phyloP scores from a whole-genome alignment of 768 basidiomycete species.

The Pisolithus albus region DNA sequence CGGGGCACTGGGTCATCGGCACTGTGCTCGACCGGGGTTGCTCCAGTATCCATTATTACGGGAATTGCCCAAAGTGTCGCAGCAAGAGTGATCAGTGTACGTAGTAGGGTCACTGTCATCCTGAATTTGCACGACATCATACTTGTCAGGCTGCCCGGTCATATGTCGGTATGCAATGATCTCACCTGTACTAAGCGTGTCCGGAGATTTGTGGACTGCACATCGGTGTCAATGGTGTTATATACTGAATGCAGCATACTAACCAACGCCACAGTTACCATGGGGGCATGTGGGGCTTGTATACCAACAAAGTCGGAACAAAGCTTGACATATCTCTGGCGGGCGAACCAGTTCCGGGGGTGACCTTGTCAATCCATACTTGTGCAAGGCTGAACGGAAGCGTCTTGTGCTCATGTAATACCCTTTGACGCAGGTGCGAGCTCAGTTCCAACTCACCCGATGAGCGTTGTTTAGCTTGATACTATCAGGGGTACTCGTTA shows the following conservation, averaged over 20 bases:
- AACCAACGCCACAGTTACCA: too few relatives aligned
- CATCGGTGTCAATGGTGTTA: too few relatives aligned
- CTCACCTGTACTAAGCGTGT: neutral
- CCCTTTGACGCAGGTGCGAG: too few relatives aligned
- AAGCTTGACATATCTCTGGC: too few relatives aligned
- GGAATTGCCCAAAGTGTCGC: neutral
- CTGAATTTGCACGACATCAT: neutral
- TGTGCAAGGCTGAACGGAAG: too few relatives aligned
- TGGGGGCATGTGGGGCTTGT: too few relatives aligned
- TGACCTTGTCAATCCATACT: too few relatives aligned
- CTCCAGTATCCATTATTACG: neutral
- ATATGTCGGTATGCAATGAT: neutral
- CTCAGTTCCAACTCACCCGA: too few relatives aligned
- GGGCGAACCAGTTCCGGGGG: too few relatives aligned
- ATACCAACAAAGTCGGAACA: too few relatives aligned
- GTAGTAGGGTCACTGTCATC: neutral
- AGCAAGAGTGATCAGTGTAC: neutral
- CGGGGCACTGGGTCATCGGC: neutral
- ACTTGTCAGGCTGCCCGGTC: neutral
- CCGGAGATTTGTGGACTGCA: neutral
- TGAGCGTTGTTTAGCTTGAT: conserved; percentile 3
- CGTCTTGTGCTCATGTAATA: too few relatives aligned
- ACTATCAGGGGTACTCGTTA: neutral
- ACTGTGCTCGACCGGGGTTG: neutral
- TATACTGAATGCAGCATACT: too few relatives aligned